Evolutionary conservation across 2,329 filamentous ascomycete genomes (phyloP), one percentile per base, ranked within the genome.

Genomic region (Penicillium sp.): DNA sequence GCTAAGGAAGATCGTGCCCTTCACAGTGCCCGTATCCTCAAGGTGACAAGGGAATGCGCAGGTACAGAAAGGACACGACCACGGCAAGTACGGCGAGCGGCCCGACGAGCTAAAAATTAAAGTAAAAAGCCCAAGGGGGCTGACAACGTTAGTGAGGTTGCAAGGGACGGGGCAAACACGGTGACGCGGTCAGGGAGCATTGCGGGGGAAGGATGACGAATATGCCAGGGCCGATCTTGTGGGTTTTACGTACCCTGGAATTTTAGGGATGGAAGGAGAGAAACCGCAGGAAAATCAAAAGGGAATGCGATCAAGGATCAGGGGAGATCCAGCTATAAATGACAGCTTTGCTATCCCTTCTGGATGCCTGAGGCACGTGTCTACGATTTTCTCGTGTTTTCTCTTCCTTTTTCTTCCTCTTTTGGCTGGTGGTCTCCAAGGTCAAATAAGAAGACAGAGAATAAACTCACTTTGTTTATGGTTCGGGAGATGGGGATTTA

Each of bases 181-280:
- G 57, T 63, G 59, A 62, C 61, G 61, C 56, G 58, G 61, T 59
- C 59, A 56, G 51, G 39, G 18, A 21, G 29, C 29, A 24, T 33
- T 47, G 48, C 38, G 49, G 50, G 55, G 45, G 42, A 51, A 50
- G 42, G 42, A 49, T 41, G 56, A 60, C 57, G 62, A 62, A 61
- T 64, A 64, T 65, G 63, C 61, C 57, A 58, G 60, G 29, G 47
- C 18, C 10, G 16, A 43, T 52, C 43, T 52, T 52, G 48, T 51
- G 38, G 26, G 29, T 45, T 52, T 55, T 53, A 62, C 60, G 47
- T 61, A 61, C 60, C 53, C 49, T 57, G 46, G 36, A 52, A 51
- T 50, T 39, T 53, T 33, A 23, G 6, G n/a, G 16, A 38, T 21
- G 36, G 34, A 24, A 43, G 28, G 16, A 24, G 41, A 21, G 36